phyloP scores from a whole-genome alignment of 768 basidiomycete species.

The Tephrocybe sp. region DNA sequence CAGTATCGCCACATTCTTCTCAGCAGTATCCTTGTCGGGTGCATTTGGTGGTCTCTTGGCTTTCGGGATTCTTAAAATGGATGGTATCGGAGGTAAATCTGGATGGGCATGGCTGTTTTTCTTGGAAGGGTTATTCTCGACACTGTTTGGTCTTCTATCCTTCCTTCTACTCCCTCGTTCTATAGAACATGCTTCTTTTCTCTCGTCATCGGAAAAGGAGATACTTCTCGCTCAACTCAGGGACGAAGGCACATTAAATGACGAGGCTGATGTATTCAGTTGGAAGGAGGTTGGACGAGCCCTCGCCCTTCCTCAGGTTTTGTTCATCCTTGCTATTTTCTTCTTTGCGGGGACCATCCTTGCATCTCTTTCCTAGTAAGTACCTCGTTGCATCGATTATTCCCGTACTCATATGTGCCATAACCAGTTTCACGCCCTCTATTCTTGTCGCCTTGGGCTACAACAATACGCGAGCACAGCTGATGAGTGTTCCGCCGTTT shows the following conservation, averaged over 20 bases:
- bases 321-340: too few species aligned
- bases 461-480: conserved; percentile 41
- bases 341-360: too few species aligned
- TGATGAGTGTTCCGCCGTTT: conserved; percentile 48
- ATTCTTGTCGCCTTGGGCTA: conserved; percentile 51
- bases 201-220: conserved; percentile 34
- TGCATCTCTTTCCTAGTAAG: too few species aligned
- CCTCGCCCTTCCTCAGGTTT: too few species aligned
- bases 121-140: conserved; percentile 48
- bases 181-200: conserved; percentile 34
- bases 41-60: conserved; percentile 63
- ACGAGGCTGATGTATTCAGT: conserved; percentile 30
- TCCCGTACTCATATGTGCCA: too few species aligned
- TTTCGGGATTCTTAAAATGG: conserved; percentile 47
- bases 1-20: too few species aligned
- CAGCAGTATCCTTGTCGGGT: conserved; percentile 46
- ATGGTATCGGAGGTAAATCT: too few species aligned
- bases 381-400: too few species aligned
- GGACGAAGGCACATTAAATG: conserved; percentile 24
- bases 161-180: conserved; percentile 43
- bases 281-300: conserved; percentile 37
- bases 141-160: conserved; percentile 39
- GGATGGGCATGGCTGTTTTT: too few species aligned
- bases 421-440: too few species aligned
- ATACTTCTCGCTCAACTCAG: conserved; percentile 40